Conservation (phyloP, 257 asterid species). For the Petunia secreta region DNA sequence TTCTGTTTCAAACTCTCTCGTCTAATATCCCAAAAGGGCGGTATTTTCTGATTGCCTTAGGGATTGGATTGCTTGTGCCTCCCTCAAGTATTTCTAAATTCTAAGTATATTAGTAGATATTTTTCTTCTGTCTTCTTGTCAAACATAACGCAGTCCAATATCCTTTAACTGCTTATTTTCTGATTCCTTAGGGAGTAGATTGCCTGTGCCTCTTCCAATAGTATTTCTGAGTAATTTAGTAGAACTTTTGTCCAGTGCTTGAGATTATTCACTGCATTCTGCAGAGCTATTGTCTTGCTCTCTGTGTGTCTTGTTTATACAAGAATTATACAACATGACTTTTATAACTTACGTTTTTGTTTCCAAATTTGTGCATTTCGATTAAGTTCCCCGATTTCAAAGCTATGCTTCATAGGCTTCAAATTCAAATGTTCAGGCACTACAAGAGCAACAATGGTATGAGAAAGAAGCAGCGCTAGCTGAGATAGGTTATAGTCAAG, state of each 20-base stretch:
- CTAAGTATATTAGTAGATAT: neutral
- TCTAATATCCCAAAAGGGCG: neutral
- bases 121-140: neutral
- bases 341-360: neutral
- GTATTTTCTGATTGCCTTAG: neutral
- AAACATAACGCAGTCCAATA: neutral
- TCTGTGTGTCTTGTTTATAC: neutral
- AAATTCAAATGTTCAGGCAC: slow-evolving; percentile 48
- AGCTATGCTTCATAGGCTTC: slow-evolving; percentile 10
- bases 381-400: neutral
- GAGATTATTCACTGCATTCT: neutral
- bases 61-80: neutral
- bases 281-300: neutral
- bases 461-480: slow-evolving; percentile 83
- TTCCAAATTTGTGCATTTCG: neutral
- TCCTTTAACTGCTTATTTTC: neutral
- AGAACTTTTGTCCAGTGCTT: neutral
- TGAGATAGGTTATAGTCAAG: slow-evolving; percentile 75
- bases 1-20: neutral
- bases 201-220: too few relatives aligned
- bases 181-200: too few relatives aligned
- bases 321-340: neutral
- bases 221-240: neutral
- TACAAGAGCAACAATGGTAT: slow-evolving; percentile 88
- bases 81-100: neutral